A percentile compares a stretch with the other conserved stretches of the same genome.
phyloP scores from a whole-genome alignment of 768 basidiomycete genomes.

The Leccinum truebloodii region DNA sequence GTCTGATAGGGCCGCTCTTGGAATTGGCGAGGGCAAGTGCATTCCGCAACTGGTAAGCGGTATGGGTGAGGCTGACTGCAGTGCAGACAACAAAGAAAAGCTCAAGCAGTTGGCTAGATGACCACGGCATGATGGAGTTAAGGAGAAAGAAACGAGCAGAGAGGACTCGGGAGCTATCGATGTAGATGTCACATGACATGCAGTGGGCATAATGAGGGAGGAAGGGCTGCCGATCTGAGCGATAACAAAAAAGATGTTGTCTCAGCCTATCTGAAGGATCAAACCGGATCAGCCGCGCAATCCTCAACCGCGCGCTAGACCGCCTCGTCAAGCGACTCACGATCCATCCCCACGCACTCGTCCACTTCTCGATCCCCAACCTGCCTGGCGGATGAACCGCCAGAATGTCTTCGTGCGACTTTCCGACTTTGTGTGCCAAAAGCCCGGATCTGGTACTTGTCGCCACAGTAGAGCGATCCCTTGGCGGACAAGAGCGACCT shows the following conservation, averaged over 20 bases:
- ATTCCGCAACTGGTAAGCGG: background rate
- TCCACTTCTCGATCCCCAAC: constrained; percentile 61
- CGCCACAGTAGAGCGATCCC: constrained; percentile 56
- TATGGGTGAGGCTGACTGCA: background rate
- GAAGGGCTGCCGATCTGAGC: no score
- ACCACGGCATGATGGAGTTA: constrained; percentile 4
- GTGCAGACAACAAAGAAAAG: constrained; percentile 10
- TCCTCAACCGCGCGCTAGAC: constrained; percentile 61
- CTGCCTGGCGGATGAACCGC: constrained; percentile 66
- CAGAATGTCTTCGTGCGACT: constrained; percentile 82
- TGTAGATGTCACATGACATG: background rate
- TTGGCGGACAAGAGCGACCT: constrained; percentile 58
- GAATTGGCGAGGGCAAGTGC: constrained; percentile 1
- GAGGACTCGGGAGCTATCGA: background rate
- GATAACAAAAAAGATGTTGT: no score
- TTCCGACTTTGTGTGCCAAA: constrained; percentile 51
- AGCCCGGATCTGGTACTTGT: constrained; percentile 77
- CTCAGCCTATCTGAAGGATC: no score
- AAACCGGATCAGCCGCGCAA: constrained; percentile 33
- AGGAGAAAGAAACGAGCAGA: background rate
- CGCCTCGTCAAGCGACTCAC: constrained; percentile 53
- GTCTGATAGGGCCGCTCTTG: constrained; percentile 10
- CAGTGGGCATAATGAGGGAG: no score
- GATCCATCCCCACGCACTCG: constrained; percentile 62
- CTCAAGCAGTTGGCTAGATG: constrained; percentile 6